phyloP scores from a whole-genome alignment of 306 rosid genomes.

The Cucumis melo region DNA sequence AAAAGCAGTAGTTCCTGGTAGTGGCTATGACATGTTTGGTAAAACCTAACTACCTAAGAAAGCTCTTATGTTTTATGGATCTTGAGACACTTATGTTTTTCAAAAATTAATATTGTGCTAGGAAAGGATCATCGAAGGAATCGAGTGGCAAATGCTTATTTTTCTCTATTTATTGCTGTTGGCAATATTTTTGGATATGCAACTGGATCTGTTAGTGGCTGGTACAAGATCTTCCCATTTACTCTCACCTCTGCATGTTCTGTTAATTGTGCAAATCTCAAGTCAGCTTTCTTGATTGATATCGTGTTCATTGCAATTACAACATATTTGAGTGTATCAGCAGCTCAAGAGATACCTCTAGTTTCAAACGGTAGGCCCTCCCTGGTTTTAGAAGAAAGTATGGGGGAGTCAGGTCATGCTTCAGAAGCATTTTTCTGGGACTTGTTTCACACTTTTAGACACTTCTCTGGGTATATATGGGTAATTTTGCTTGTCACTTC shows the following conservation, averaged over 20 bases:
- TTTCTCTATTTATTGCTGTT: constrained; percentile 84
- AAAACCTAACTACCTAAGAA: background rate
- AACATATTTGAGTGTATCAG: constrained; percentile 48
- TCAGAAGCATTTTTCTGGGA: constrained; percentile 91
- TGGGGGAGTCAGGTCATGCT: constrained; percentile 38
- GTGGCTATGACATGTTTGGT: background rate
- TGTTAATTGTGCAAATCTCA: constrained; percentile 85
- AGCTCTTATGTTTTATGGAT: constrained; percentile 55
- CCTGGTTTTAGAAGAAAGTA: constrained; percentile 31
- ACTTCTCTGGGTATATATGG: constrained; percentile 67
- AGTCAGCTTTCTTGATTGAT: constrained; percentile 77
- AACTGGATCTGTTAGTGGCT: constrained; percentile 76
- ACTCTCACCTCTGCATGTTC: constrained; percentile 54
- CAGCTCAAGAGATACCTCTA: constrained; percentile 64
- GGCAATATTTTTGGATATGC: constrained; percentile 91
- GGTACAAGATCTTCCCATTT: constrained; percentile 68
- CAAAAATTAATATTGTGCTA: constrained; percentile 14
- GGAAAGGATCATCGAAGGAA: constrained; percentile 88
- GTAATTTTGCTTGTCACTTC: constrained; percentile 59
- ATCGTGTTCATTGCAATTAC: constrained; percentile 48
- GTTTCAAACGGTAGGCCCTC: constrained; percentile 19
- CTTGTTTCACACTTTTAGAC: constrained; percentile 72
- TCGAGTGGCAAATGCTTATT: constrained; percentile 91
- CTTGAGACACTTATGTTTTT: constrained; percentile 22
- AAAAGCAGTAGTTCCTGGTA: background rate